These are phyloP conservation scores for Chaetomiaceae sp. DNA, from an alignment of 2,329 filamentous ascomycete species.

Conservation along the genomic window DNA sequence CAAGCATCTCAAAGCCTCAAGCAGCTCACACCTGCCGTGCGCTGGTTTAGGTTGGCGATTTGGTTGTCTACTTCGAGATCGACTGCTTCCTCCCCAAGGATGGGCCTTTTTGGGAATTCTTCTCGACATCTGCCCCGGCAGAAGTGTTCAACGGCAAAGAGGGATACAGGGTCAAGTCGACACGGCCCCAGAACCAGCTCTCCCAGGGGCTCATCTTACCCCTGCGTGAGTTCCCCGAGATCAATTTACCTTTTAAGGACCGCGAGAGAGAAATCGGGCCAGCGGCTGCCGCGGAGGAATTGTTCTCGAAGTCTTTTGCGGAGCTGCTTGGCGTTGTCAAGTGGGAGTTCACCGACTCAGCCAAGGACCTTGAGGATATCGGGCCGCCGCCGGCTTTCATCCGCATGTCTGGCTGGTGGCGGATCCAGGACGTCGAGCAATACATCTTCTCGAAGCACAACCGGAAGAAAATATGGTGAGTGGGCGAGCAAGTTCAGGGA, in stretches of 20 bases:
- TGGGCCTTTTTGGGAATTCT: constrained; percentile 23
- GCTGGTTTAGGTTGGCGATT: constrained; percentile 17
- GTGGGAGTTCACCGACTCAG: constrained; percentile 20
- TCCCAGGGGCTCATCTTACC: constrained; percentile 28
- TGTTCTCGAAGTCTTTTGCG: constrained; percentile 24
- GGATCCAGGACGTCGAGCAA: constrained; percentile 25
- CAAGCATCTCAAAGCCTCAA: too few relatives aligned
- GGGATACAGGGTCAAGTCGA: constrained; percentile 24
- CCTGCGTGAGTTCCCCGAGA: constrained; percentile 20
- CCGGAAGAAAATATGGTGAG: constrained; percentile 12
- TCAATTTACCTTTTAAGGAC: constrained; percentile 12
- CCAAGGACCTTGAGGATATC: constrained; percentile 1
- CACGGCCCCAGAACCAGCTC: constrained; percentile 15
- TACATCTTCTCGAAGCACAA: constrained; percentile 14
- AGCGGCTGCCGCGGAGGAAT: constrained; percentile 11
- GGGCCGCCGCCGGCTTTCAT: constrained; percentile 26
- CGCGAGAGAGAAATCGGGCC: constrained; percentile 16
- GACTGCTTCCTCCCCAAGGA: constrained; percentile 28
- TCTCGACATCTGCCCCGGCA: background rate
- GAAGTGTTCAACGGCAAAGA: constrained; percentile 12
- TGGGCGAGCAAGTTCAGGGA: too few relatives aligned
- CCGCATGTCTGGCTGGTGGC: constrained; percentile 22
- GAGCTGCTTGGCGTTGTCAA: constrained; percentile 26
- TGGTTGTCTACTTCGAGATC: constrained; percentile 30
- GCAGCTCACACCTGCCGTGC: too few relatives aligned